Conservation (phyloP, 345 rosid species). For the Eutrema heterophyllum region DNA sequence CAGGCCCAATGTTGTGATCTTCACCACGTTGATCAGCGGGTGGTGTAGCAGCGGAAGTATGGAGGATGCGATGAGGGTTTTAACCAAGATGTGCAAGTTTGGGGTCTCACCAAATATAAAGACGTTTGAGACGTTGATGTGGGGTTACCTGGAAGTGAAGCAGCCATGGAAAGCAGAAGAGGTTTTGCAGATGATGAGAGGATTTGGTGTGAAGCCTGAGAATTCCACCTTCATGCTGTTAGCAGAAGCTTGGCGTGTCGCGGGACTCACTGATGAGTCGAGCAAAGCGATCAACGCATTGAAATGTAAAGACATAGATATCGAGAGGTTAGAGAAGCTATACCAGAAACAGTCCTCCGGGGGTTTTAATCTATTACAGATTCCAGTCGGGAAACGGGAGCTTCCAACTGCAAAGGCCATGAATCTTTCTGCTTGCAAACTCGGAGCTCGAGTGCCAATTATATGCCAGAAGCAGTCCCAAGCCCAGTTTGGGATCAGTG, state of each 20-base stretch:
- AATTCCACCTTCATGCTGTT: slow-evolving; percentile 45
- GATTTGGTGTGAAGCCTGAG: slow-evolving; percentile 46
- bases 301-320: slow-evolving; percentile 36
- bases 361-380: slow-evolving; percentile 30
- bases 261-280: slow-evolving; percentile 53
- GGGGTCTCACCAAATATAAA: slow-evolving; percentile 54
- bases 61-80: slow-evolving; percentile 48
- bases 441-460: slow-evolving; percentile 42
- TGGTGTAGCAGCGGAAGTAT: slow-evolving; percentile 53
- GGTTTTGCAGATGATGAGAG: slow-evolving; percentile 50
- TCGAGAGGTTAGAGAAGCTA: slow-evolving; percentile 39
- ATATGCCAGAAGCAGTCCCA: slow-evolving; percentile 55
- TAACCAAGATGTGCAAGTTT: slow-evolving; percentile 47
- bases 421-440: slow-evolving; percentile 45
- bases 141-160: slow-evolving; percentile 49
- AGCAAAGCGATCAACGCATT: slow-evolving; percentile 33
- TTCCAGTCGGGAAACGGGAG: slow-evolving; percentile 34
- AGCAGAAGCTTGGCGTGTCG: slow-evolving; percentile 53
- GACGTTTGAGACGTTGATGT: slow-evolving; percentile 52
- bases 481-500: slow-evolving; percentile 38
- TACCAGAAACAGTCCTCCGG: slow-evolving; percentile 39
- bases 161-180: slow-evolving; percentile 75
- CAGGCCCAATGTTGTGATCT: slow-evolving; percentile 49
- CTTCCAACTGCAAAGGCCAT: slow-evolving; percentile 36
- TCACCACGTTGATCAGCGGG: slow-evolving; percentile 58